A percentile compares a stretch with the other conserved stretches of the same genome.
Conservation (phyloP, 2,329 filamentous ascomycete genomes). For the Thelonectria blattea region DNA sequence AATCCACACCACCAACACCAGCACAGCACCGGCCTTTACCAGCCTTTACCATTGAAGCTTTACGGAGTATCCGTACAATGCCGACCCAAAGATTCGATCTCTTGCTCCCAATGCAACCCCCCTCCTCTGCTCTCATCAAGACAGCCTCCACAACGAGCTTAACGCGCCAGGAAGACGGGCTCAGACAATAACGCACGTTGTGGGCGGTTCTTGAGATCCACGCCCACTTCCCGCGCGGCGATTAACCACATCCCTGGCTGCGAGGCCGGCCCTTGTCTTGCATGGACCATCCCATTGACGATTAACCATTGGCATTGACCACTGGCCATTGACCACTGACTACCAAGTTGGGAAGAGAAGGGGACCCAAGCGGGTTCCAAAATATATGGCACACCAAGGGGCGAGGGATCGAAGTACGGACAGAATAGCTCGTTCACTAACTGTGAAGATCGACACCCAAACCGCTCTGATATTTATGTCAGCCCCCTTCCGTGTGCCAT, state of each 20-base stretch:
- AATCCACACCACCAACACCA: not conserved
- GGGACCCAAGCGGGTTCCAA: too few relatives aligned
- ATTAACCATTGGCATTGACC: conserved; percentile 7
- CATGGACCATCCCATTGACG: conserved; percentile 5
- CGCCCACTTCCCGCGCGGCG: conserved; percentile 36
- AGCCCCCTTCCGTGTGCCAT: too few relatives aligned
- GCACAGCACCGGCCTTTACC: too few relatives aligned
- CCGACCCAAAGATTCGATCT: not conserved
- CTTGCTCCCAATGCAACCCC: conserved; percentile 5
- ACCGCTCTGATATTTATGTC: too few relatives aligned
- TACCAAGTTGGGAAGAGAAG: not conserved
- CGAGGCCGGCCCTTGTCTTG: conserved; percentile 12
- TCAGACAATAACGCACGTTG: conserved; percentile 17
- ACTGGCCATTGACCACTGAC: conserved; percentile 5
- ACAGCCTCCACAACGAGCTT: conserved; percentile 13
- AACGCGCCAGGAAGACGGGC: conserved; percentile 21
- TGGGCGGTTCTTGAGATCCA: conserved; percentile 32
- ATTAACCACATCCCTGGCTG: conserved; percentile 27
- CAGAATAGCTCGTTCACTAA: too few relatives aligned
- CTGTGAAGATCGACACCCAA: too few relatives aligned
- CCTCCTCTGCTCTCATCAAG: not conserved
- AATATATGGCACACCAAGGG: too few relatives aligned
- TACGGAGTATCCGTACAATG: not conserved
- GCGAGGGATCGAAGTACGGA: too few relatives aligned
- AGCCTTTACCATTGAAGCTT: too few relatives aligned